Evolutionary conservation across 2,329 filamentous ascomycete species (phyloP).

Genomic region (Apiospora saccharicola): DNA sequence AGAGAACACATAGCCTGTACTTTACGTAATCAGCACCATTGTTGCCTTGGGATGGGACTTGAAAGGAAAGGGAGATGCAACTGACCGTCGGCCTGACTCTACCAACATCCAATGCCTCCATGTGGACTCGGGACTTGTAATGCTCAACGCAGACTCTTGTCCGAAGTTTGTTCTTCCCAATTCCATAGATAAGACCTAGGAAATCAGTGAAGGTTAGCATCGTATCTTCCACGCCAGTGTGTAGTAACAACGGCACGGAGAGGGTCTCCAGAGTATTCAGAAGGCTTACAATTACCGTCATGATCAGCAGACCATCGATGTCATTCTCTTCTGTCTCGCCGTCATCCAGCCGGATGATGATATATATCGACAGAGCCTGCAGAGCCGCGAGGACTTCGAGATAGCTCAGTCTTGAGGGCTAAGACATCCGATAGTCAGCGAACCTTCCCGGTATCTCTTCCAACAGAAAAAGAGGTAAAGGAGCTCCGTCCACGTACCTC

Average conservation of each 20-base stretch:
- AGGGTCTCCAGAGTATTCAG: not conserved
- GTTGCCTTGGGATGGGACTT: slow-evolving; percentile 10
- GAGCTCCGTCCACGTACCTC: slow-evolving; percentile 41
- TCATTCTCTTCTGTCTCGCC: slow-evolving; percentile 53
- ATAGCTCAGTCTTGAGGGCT: slow-evolving; percentile 37
- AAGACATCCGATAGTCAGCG: not conserved
- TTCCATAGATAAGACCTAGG: slow-evolving; percentile 23
- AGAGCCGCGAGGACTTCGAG: slow-evolving; percentile 49
- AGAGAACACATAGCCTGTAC: slow-evolving; percentile 48
- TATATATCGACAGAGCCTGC: slow-evolving; percentile 53
- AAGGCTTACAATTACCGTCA: slow-evolving; percentile 44
- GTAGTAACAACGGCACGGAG: not conserved
- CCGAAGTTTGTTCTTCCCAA: not conserved
- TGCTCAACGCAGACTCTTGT: not conserved
- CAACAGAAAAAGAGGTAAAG: slow-evolving; percentile 12
- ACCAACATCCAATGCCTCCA: slow-evolving; percentile 52
- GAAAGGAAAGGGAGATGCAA: not conserved
- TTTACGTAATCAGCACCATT: slow-evolving; percentile 27
- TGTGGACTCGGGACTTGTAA: slow-evolving; percentile 31
- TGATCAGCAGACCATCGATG: slow-evolving; percentile 46
- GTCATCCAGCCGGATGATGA: slow-evolving; percentile 51
- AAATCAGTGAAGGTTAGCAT: slow-evolving; percentile 20
- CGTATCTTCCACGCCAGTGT: not conserved
- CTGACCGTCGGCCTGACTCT: slow-evolving; percentile 48
- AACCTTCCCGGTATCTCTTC: not conserved